A percentile compares a stretch with the other conserved stretches of the same genome.
Conservation (phyloP, 352 stramenopile species). For the Globisporangium mamillatum region DNA sequence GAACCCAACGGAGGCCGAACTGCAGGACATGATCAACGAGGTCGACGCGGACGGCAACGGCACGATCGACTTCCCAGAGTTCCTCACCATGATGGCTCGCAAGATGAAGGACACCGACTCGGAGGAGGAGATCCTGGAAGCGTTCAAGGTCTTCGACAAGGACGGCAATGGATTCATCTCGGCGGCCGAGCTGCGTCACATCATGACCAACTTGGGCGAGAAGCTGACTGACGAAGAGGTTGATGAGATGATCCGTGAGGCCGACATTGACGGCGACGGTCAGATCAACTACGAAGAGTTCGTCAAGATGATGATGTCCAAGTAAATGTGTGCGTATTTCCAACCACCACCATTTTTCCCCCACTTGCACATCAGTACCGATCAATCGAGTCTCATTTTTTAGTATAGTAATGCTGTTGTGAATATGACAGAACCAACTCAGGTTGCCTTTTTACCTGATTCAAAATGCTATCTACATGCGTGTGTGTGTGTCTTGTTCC, state of each 20-base stretch:
- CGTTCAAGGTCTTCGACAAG: constrained; percentile 99
- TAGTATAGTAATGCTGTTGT: constrained; percentile 3
- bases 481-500: neutral
- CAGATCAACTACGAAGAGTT: constrained; percentile 99
- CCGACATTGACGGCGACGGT: constrained; percentile 97
- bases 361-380: neutral
- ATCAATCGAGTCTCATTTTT: neutral
- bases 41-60: constrained; percentile 99
- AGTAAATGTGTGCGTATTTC: constrained; percentile 59
- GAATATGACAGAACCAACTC: constrained; percentile 4
- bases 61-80: constrained; percentile 99
- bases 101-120: constrained; percentile 99
- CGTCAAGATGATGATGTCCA: constrained; percentile 99
- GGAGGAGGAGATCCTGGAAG: constrained; percentile 98
- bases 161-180: constrained; percentile 99
- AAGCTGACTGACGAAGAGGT: constrained; percentile 99
- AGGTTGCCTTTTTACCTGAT: constrained; percentile 4
- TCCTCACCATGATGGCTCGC: constrained; percentile 99
- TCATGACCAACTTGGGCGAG: constrained; percentile 99
- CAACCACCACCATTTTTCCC: neutral
- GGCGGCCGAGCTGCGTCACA: constrained; percentile 96
- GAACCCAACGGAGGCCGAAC: constrained; percentile 97
- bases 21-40: constrained; percentile 99
- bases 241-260: constrained; percentile 99
- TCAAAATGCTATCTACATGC: neutral